Base-by-base conservation (phyloP, 139 green algal genomes). In the Chloropicon primus region DNA sequence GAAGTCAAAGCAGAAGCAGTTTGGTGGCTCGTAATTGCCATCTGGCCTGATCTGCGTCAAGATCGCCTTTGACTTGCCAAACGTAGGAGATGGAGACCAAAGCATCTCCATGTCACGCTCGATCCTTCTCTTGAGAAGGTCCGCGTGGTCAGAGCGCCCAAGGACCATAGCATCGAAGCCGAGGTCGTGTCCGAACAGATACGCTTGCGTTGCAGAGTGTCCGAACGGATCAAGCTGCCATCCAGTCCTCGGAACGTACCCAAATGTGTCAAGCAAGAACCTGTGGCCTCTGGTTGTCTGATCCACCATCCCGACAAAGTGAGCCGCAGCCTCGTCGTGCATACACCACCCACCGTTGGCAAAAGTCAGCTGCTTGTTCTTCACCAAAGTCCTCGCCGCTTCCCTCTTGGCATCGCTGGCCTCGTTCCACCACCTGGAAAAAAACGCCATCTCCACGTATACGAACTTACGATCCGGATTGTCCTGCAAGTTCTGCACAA, bases 141-240 rank as follows among this genome's bases (percentile, higher is more conserved):
- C 41, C 10, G 17, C 41, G 80, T 95, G 93, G 80, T 97, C 92
- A 1, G 86, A 83, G 0, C 92, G 79, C 1, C 87, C 93, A 84
- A 97, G 95, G 81, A 96, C 95, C 1, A 94, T 75, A 3, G 82
- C 91, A 25, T 96, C 88, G 76, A 93, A 92, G 41, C 92, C 92
- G 17, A 78, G 1, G 87, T 79, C 24, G 81, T 76, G 27, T 82
- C 86, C 0, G 84, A 97, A 77, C n/a, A 97, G 86, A 2, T 81
- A 82, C 25, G 88, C 91, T 53, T 97, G 92, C 0, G 89, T 92
- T 26, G 84, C 74, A 1, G 92, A 96, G 81, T 97, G 93, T 21
- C 93, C 93, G 82, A 97, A 97, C 10, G 93, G 93, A 80, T 97
- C 93, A 26, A 97, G 85, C 83, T 97, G 93, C 92, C 92, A 97